Conservation (phyloP, 148 eudicot genomes). For the Chenopodium berlandieri region DNA sequence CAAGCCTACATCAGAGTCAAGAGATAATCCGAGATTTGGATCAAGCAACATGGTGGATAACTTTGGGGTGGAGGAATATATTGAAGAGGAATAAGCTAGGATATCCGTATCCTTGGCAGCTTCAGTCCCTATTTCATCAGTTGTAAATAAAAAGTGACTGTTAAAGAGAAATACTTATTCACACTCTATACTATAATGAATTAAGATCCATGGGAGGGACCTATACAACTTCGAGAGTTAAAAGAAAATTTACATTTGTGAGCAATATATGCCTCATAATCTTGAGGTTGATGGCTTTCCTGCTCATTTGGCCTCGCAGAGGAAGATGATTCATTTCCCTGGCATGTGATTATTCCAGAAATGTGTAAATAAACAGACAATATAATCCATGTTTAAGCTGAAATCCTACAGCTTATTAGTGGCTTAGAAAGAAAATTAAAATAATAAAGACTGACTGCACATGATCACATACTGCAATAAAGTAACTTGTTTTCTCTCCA, state of each 20-base stretch:
- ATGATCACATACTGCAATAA: not conserved
- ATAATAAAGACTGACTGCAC: not conserved
- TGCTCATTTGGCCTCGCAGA: conserved; percentile 21
- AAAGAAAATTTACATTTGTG: conserved; percentile 26
- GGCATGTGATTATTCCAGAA: not conserved
- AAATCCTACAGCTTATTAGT: not conserved
- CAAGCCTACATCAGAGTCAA: conserved; percentile 47
- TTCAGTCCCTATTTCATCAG: conserved; percentile 30
- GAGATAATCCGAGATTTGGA: conserved; percentile 43
- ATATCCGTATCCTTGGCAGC: conserved; percentile 32
- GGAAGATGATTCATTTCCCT: conserved; percentile 30
- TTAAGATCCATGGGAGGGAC: not conserved
- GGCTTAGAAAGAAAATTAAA: not conserved
- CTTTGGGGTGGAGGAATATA: conserved; percentile 32
- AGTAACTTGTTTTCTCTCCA: not conserved
- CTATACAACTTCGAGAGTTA: conserved; percentile 2
- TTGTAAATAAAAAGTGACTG: conserved; percentile 29
- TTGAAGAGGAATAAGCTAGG: conserved; percentile 37
- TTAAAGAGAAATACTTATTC: conserved; percentile 10
- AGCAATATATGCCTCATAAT: conserved; percentile 25
- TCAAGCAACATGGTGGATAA: conserved; percentile 41
- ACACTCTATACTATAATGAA: not conserved
- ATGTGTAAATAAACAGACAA: not conserved
- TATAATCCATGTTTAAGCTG: not conserved
- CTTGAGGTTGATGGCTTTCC: conserved; percentile 15